Percentiles rank a stretch among this genome's conserved stretches.
Evolutionary conservation across 257 asterid genomes (phyloP).

Genomic region (Coffea eugenioides): DNA sequence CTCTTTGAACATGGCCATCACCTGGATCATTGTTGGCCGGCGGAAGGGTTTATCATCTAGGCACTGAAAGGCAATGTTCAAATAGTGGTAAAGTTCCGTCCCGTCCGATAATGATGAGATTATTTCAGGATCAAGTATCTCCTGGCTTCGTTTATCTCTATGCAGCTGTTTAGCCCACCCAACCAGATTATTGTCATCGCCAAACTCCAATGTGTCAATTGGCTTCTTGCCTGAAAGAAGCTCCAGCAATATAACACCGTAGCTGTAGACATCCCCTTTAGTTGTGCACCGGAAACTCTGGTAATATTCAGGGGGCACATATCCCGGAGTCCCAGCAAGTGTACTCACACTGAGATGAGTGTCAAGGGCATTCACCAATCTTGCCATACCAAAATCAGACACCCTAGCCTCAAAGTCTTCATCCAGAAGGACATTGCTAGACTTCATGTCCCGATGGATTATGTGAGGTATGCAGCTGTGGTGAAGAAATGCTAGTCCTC

Average conservation of each 20-base stretch:
- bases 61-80: conserved; percentile 72
- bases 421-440: conserved; percentile 90
- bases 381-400: conserved; percentile 96
- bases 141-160: conserved; percentile 52
- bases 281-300: conserved; percentile 87
- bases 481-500: conserved; percentile 87
- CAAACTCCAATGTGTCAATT: conserved; percentile 82
- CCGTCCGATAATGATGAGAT: conserved; percentile 58
- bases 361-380: conserved; percentile 80
- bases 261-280: conserved; percentile 90
- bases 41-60: conserved; percentile 78
- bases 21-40: conserved; percentile 86
- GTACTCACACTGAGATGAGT: conserved; percentile 94
- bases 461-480: conserved; percentile 89
- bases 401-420: conserved; percentile 84
- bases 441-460: conserved; percentile 92
- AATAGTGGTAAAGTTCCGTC: conserved; percentile 70
- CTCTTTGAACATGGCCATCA: conserved; percentile 80
- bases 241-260: conserved; percentile 86
- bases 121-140: conserved; percentile 65
- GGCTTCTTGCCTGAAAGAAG: conserved; percentile 81
- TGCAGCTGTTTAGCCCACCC: conserved; percentile 88
- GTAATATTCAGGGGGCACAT: conserved; percentile 94
- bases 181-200: conserved; percentile 90
- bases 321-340: conserved; percentile 92